Evolutionary conservation across 306 rosid species (phyloP).

Genomic region (Malus asiatica): DNA sequence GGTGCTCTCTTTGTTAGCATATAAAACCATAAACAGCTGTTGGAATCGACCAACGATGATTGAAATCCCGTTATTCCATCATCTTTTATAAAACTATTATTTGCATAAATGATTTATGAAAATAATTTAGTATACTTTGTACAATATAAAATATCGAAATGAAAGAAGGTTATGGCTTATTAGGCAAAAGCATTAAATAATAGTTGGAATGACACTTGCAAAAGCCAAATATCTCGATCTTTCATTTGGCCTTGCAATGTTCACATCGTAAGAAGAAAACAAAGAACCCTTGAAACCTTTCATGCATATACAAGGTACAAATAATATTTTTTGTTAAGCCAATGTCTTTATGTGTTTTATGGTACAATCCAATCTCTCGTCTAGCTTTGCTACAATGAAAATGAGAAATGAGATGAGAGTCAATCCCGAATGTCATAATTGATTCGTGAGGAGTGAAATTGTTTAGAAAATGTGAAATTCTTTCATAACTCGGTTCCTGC

Average conservation of each 20-base stretch:
- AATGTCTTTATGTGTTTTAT: neutral
- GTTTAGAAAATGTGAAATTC: no score
- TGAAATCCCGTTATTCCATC: neutral
- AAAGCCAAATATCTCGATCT: neutral
- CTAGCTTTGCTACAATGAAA: no score
- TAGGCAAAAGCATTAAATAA: neutral
- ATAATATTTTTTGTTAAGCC: neutral
- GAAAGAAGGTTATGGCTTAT: neutral
- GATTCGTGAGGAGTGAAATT: no score
- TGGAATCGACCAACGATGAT: neutral
- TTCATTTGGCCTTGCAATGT: neutral
- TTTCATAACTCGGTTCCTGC: no score
- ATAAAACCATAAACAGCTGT: neutral
- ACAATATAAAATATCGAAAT: neutral
- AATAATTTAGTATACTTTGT: neutral
- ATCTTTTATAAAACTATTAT: neutral
- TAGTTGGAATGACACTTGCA: neutral
- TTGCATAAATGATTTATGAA: neutral
- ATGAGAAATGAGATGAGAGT: no score
- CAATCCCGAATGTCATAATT: no score
- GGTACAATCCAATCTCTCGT: no score
- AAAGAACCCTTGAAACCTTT: neutral
- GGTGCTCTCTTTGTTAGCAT: neutral
- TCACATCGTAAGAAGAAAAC: neutral
- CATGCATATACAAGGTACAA: neutral